These are phyloP conservation scores for Cercospora zeina DNA, from an alignment of 2,329 filamentous ascomycete genomes.

Conservation along the genomic window DNA sequence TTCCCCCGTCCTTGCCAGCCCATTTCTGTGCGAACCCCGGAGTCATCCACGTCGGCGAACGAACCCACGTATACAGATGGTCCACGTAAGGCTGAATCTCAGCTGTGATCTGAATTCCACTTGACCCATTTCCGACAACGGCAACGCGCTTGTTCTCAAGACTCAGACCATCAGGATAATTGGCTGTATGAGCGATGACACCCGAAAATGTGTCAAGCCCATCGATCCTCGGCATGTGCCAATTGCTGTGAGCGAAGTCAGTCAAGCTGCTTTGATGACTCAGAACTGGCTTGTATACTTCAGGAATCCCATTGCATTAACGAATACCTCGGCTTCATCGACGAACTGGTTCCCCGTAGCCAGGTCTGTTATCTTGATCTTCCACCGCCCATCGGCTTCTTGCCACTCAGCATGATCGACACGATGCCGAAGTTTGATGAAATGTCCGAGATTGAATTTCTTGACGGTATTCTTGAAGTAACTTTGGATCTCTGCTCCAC, in stretches of 20 bases:
- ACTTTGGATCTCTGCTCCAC: slow-evolving; percentile 45
- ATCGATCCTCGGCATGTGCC: background rate
- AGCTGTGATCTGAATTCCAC: slow-evolving; percentile 46
- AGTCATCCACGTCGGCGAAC: slow-evolving; percentile 38
- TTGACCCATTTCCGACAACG: slow-evolving; percentile 41
- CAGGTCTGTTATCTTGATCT: slow-evolving; percentile 37
- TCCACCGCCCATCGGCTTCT: slow-evolving; percentile 43
- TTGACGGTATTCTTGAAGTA: slow-evolving; percentile 45
- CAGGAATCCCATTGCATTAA: slow-evolving; percentile 38
- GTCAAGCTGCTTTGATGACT: background rate
- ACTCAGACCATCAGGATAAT: slow-evolving; percentile 36
- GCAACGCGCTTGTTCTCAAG: slow-evolving; percentile 35
- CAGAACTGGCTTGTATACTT: slow-evolving; percentile 41
- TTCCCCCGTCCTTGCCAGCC: slow-evolving; percentile 48
- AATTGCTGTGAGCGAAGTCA: background rate
- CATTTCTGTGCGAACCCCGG: slow-evolving; percentile 46
- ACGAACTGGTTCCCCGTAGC: slow-evolving; percentile 39
- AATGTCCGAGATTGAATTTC: slow-evolving; percentile 45
- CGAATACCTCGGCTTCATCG: slow-evolving; percentile 37
- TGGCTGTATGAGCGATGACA: slow-evolving; percentile 30
- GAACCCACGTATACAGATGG: slow-evolving; percentile 31
- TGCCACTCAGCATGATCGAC: slow-evolving; percentile 46
- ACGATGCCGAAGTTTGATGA: slow-evolving; percentile 43
- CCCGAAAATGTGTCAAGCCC: background rate
- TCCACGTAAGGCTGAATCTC: slow-evolving; percentile 45